Evolutionary conservation across 176 grass and related monocot genomes (phyloP), one percentile per base, ranked within the genome.

Genomic region (Lolium perenne): DNA sequence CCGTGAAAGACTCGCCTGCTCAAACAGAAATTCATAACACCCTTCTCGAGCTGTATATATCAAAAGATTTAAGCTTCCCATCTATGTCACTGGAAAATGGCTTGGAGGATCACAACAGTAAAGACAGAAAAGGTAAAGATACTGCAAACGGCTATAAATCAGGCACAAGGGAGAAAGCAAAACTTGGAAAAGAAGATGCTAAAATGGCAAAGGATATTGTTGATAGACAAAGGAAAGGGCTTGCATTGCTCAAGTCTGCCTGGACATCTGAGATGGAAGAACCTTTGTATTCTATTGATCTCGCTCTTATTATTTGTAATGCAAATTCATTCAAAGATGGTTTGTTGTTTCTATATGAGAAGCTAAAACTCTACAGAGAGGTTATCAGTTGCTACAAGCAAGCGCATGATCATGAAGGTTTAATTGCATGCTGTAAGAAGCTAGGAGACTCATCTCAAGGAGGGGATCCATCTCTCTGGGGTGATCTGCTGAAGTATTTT

Each of bases 301-400:
- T 99, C 85, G 88, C 89, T 69, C 85, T 99, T 80, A 94, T 99
- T 85, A 77, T 99, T 68, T 99, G 97, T 80, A 91, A 99, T 80
- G 91, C 90, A 85, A 91, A 99, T 92, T 82, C 84, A 71, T 99
- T 94, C 73, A 94, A 91, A 91, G 90, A 92, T 80, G 97, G 97
- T 4, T 71, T 99, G 74, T 57, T 99, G 55, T 99, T 96, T 94
- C 79, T 99, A 38, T 99, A 96, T 70, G 97, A 99, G 82, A 99
- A 96, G 90, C 83, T 96, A 76, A 94, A 99, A 84, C 90, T 99
- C 11, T 94, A 88, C 79, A 99, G 92, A 92, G 94, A 96, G 87
- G 97, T 99, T 82, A 99, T 99, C 66, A 83, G 91, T 85, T 96
- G 94, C 82, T 99, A 99, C 87, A 94, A 96, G 94, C 97, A 99